Evolutionary conservation across 495 filamentous ascomycete genomes (phyloP), one percentile per base, ranked within the genome.

Genomic region (Parmelia sp.): DNA sequence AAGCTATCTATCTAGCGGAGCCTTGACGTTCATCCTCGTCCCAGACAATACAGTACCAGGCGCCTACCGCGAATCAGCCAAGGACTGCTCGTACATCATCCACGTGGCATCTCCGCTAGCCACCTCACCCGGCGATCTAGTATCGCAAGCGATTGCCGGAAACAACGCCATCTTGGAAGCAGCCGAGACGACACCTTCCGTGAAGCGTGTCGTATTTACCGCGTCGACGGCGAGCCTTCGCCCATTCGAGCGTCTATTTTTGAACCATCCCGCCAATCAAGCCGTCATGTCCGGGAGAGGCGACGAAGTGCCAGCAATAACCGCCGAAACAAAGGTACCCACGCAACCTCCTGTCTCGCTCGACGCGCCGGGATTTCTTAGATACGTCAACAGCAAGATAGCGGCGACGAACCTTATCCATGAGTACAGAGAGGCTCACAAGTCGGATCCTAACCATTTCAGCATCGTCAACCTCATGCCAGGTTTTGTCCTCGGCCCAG

Each of bases 381-480:
- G 49, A 17, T 63, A 63, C 23, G 42, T 42, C 23, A 57, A 63
- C 33, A 57, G 45, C 49, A 63, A 63, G 36, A 51, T 63, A 23
- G 61, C 61, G 14, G 27, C 29, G n/a, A 55, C 47, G 5, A 63
- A 63, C 27, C 61, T 63, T 6, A 31, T 63, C 23, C 47, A 63
- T 56, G 49, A 57, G 9, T 63, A 63, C 14, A n/a, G n/a, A n/a
- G n/a, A n/a, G n/a, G n/a, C n/a, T n/a, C n/a, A n/a, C n/a, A n/a
- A n/a, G n/a, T n/a, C n/a, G n/a, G n/a, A n/a, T n/a, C n/a, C n/a
- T n/a, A n/a, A n/a, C 40, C 40, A 21, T 19, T 65, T 65, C 45
- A 65, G 62, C 23, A 65, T 65, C 40, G 25, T 65, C 39, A 65
- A 65, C 23, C 0, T 65, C 39, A 45, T 65, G 21, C 62, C 62